phyloP scores from a whole-genome alignment of 2,329 filamentous ascomycete genomes.

The Ophiostoma sp. region DNA sequence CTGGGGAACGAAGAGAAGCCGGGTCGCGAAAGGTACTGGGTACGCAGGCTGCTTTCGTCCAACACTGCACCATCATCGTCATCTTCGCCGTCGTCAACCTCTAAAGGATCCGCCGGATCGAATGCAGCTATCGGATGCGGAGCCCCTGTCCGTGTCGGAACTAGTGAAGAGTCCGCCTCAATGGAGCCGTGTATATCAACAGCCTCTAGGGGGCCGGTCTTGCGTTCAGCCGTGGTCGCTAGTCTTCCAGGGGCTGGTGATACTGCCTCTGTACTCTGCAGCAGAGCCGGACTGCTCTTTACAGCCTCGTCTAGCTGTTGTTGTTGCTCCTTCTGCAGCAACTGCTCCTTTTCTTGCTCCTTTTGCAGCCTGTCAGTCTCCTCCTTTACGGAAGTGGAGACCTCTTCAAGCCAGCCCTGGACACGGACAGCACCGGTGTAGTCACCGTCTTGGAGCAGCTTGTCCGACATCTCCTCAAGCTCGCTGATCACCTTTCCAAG shows the following conservation, averaged over 20 bases:
- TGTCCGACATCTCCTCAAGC: constrained; percentile 30
- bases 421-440: constrained; percentile 25
- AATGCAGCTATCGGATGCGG: background rate
- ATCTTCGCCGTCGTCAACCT: constrained; percentile 16
- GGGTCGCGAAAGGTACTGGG: background rate
- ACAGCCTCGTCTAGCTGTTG: background rate
- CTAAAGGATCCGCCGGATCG: background rate
- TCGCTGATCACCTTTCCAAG: constrained; percentile 25
- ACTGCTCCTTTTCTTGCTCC: background rate
- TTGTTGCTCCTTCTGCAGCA: background rate
- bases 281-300: background rate
- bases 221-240: background rate
- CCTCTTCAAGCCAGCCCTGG: constrained; percentile 23
- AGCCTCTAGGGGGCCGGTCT: background rate
- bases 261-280: background rate
- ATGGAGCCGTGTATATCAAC: background rate
- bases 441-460: constrained; percentile 29
- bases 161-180: background rate
- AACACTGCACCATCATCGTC: background rate
- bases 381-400: background rate
- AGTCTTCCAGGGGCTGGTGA: too few relatives aligned
- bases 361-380: constrained; percentile 24
- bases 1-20: background rate
- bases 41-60: background rate
- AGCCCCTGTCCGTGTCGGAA: background rate